Conservation (phyloP, 495 filamentous ascomycete species). For the Xeromyces bisporus region DNA sequence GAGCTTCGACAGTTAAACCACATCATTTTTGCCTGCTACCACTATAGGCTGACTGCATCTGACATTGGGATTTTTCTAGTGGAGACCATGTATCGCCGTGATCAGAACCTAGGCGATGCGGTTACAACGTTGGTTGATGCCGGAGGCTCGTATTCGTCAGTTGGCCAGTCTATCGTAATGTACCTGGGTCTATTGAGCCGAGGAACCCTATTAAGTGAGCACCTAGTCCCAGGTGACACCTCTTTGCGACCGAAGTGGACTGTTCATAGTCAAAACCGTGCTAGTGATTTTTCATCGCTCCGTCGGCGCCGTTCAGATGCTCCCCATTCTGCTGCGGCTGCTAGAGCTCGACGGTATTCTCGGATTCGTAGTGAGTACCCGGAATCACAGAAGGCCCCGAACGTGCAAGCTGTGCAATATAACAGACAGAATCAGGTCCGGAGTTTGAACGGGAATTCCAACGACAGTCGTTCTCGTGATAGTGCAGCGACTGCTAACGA, state of each 20-base stretch:
- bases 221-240: neutral
- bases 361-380: no score
- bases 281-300: no score
- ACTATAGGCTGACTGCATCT: neutral
- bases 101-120: neutral
- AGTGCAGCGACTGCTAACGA: no score
- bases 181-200: neutral
- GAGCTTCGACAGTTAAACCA: neutral
- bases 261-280: neutral
- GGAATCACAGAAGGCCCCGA: no score
- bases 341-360: no score
- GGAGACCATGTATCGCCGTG: neutral
- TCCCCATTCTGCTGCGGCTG: no score
- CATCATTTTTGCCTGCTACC: neutral
- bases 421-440: no score
- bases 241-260: neutral
- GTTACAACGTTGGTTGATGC: neutral
- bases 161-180: neutral
- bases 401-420: no score
- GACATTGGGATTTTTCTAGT: neutral
- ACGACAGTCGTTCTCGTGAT: no score
- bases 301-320: neutral
- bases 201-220: neutral
- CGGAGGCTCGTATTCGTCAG: neutral
- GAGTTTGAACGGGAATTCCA: no score